Evolutionary conservation across 78 protist species (phyloP).

Genomic region (slime mould (Dictyostelium discoideum)): dicty_2.7 NC_007090.3:1350501-1351000

Average conservation of each 20-base stretch:
- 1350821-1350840: constrained; percentile 49
- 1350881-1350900: background rate
- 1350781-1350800: background rate
- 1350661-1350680: constrained; percentile 45
- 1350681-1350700: constrained; percentile 47
- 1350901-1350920: constrained; percentile 16
- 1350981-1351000: constrained; percentile 70
- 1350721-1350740: constrained; percentile 19
- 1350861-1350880: constrained; percentile 25
- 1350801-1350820: background rate
- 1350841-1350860: constrained; percentile 29
- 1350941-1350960: constrained; percentile 48
- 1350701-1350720: constrained; percentile 62
- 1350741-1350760: constrained; percentile 77
- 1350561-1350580: constrained; percentile 16
- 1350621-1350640: constrained; percentile 22
- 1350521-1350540: background rate
- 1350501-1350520: background rate
- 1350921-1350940: constrained; percentile 44
- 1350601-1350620: constrained; percentile 70
- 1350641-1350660: constrained; percentile 48
- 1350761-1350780: constrained; percentile 68
- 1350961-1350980: constrained; percentile 41
- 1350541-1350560: constrained; percentile 46
- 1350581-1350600: background rate